Base-by-base conservation (phyloP, 306 rosid genomes). In the Acacia crassicarpa region DNA sequence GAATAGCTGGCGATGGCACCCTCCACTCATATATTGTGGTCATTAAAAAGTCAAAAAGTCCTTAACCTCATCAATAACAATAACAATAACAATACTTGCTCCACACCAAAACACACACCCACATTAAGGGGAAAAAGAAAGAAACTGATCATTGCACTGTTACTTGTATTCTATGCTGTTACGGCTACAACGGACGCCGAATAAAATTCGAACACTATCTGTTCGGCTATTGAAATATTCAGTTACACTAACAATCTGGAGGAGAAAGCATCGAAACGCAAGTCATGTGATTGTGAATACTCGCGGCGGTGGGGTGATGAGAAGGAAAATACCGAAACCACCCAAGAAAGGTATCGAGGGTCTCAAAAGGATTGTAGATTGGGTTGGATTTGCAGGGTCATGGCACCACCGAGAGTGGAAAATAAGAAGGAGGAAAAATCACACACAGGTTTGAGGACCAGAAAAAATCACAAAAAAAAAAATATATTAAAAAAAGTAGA, bases 321-420 rank as follows among this genome's bases (percentile, higher is more conserved):
- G 49, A 41, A 48, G 25, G 17, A 53, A 16, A 15, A 9, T 5
- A 35, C 56, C 3, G 14, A 45, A 23, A 17, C 12, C 2, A 44
- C 40, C 49, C 49, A 5, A 38, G 73, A 38, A 12, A 25, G 30
- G 73, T 0, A 19, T 17, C 72, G 23, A 40, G 9, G 15, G 19
- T 16, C 13, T 43, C 13, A 23, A 45, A 45, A 71, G 22, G 14
- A 86, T 4, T 51, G 74, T 84, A 67, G 40, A 76, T 65, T 72
- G 81, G 83, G 81, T 73, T 66, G 43, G 69, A 70, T 43, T 74
- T 61, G 84, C 73, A 63, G 72, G 63, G 78, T 13, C 65, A 78
- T 20, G 69, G 83, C 10, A 22, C 7, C 3, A 22, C 16, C 2
- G 20, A 3, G 32, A 17, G 1, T 53, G 25, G 32, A 16, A 49